Evolutionary conservation across 345 rosid genomes (phyloP).

Genomic region (Carallia brachiata): DNA sequence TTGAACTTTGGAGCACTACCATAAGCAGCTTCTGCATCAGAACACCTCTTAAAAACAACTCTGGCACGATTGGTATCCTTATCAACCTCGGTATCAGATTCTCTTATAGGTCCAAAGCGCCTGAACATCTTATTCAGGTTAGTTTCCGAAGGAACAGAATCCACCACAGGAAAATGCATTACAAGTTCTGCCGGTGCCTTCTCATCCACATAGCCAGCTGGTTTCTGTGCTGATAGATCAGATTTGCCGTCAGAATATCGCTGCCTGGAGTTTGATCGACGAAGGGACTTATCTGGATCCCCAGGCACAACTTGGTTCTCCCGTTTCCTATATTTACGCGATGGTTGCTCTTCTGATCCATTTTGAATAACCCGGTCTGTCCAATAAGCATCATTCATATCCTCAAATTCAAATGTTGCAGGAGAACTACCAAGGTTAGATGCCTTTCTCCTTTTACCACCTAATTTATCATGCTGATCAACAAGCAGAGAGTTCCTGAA

Average conservation of each 20-base stretch:
- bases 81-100: constrained; percentile 74
- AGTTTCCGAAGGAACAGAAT: constrained; percentile 68
- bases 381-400: constrained; percentile 92
- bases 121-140: constrained; percentile 78
- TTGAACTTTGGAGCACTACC: constrained; percentile 73
- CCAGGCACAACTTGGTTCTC: constrained; percentile 54
- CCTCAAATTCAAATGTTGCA: constrained; percentile 89
- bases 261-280: constrained; percentile 58
- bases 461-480: constrained; percentile 39
- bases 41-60: constrained; percentile 69
- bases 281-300: constrained; percentile 50
- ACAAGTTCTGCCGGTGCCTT: constrained; percentile 76
- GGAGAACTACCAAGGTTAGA: constrained; percentile 42
- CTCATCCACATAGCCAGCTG: constrained; percentile 47
- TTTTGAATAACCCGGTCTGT: constrained; percentile 82
- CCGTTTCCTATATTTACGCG: constrained; percentile 36
- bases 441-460: constrained; percentile 49
- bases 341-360: constrained; percentile 79
- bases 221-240: constrained; percentile 42
- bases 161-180: constrained; percentile 63
- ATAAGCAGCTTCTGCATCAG: constrained; percentile 80
- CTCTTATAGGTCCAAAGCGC: constrained; percentile 75
- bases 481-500: constrained; percentile 60
- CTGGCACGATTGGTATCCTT: constrained; percentile 73
- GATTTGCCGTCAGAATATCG: constrained; percentile 49